Percentiles rank a stretch among this genome's conserved stretches.
phyloP scores from a whole-genome alignment of 345 rosid genomes.

The Salix udensis region DNA sequence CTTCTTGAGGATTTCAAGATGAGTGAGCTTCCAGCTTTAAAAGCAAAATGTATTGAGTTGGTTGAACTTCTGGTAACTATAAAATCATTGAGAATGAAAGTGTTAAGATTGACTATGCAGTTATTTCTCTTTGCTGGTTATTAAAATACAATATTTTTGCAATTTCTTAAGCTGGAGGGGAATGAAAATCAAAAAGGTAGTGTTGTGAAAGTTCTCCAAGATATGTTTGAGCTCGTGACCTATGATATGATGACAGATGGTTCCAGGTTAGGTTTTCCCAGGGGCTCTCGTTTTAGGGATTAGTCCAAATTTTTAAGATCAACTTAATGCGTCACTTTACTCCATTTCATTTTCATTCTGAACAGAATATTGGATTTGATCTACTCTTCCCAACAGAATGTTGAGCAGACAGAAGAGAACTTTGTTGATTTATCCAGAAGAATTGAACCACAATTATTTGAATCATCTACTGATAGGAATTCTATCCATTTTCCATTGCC shows the following conservation, averaged over 20 bases:
- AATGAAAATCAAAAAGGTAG: constrained; percentile 43
- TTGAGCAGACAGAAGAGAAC: constrained; percentile 33
- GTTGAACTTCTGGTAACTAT: constrained; percentile 77
- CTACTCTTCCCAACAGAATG: neutral
- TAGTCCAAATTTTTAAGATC: neutral
- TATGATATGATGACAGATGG: constrained; percentile 76
- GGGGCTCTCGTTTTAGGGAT: constrained; percentile 2
- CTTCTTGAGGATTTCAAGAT: constrained; percentile 71
- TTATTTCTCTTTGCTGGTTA: neutral
- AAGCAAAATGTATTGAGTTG: constrained; percentile 56
- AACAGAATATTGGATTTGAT: constrained; percentile 42
- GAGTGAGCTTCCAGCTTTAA: constrained; percentile 64
- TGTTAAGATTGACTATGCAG: neutral
- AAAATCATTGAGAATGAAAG: constrained; percentile 6
- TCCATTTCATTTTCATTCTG: constrained; percentile 6
- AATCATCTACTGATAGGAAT: constrained; percentile 39
- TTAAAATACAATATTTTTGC: too few species aligned
- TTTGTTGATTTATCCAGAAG: constrained; percentile 37
- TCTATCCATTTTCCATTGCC: constrained; percentile 82
- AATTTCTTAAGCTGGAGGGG: constrained; percentile 50
- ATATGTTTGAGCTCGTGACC: constrained; percentile 83
- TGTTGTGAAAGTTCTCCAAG: constrained; percentile 83
- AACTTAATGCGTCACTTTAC: neutral
- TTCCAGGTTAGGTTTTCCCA: constrained; percentile 50
- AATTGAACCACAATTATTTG: constrained; percentile 70